Evolutionary conservation across 2,329 filamentous ascomycete species (phyloP).

Genomic region (Fusarium stilboides): DNA sequence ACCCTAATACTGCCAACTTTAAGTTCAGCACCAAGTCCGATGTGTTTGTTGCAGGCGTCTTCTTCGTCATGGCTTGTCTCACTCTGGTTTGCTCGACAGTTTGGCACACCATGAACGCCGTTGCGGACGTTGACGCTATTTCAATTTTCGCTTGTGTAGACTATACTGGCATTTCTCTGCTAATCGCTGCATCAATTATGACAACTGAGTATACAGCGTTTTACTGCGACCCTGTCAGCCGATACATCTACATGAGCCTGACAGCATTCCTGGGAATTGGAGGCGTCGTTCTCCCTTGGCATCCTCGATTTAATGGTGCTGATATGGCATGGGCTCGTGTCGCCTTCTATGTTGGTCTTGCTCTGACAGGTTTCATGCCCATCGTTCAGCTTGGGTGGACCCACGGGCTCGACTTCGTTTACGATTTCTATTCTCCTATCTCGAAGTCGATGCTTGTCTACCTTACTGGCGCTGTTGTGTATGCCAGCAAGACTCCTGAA

Average conservation of each 20-base stretch:
- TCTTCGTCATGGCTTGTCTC: slow-evolving; percentile 96
- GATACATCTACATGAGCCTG: slow-evolving; percentile 86
- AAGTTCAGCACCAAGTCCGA: slow-evolving; percentile 88
- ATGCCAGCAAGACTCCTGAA: slow-evolving; percentile 93
- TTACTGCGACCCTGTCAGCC: slow-evolving; percentile 93
- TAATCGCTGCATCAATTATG: slow-evolving; percentile 97
- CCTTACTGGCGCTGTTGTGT: slow-evolving; percentile 85
- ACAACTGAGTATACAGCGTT: slow-evolving; percentile 99
- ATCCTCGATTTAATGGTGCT: slow-evolving; percentile 90
- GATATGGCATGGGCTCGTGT: slow-evolving; percentile 97
- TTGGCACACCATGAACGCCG: slow-evolving; percentile 99
- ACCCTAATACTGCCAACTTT: slow-evolving; percentile 90
- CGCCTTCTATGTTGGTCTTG: slow-evolving; percentile 90
- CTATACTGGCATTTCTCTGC: slow-evolving; percentile 95
- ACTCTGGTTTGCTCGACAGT: slow-evolving; percentile 95
- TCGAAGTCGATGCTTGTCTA: slow-evolving; percentile 90
- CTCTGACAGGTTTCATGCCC: slow-evolving; percentile 89
- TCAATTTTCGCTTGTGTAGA: slow-evolving; percentile 98
- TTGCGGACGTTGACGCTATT: slow-evolving; percentile 89
- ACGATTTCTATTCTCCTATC: slow-evolving; percentile 90
- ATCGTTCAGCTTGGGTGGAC: slow-evolving; percentile 86
- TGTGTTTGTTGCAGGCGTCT: slow-evolving; percentile 90
- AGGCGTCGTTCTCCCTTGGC: slow-evolving; percentile 95
- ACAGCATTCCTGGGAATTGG: slow-evolving; percentile 87
- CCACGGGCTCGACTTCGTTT: slow-evolving; percentile 84